Evolutionary conservation across 2,329 filamentous ascomycete genomes (phyloP), one percentile per base, ranked within the genome.

Genomic region (Trichoderma arundinaceum): DNA sequence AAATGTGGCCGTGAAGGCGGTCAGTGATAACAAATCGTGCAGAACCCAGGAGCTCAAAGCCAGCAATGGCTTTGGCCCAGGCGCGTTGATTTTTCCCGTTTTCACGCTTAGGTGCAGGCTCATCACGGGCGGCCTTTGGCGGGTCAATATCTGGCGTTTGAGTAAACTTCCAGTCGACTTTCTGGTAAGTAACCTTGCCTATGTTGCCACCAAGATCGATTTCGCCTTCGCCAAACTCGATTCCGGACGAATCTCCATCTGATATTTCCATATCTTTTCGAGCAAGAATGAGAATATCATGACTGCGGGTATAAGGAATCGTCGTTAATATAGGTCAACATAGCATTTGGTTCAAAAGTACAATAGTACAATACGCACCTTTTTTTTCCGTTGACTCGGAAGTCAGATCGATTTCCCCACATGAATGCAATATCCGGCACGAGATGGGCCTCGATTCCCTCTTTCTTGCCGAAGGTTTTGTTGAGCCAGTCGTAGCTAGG

Each of bases 391-490:
- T 62, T 62, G 48, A 62, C 59, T 33, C 59, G 33, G 6, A 62
- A 62, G 49, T 62, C 59, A 19, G 59, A 53, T 62, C 59, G 48
- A 43, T 62, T 62, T 28, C 59, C 59, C 59, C 59, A 62, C 59
- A 62, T 62, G 48, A 62, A 62, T 22, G 59, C 59, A 53, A 62
- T 62, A 32, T 62, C 59, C n/a, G 59, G 59, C 2, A 62, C 59
- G 13, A 62, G 59, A 44, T 52, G 44, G 28, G 48, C 53, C 28
- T 62, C 38, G 15, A 62, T 62, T 4, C 59, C 59, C 15, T 51
- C 44, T 28, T 43, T 62, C 19, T 62, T 38, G 38, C 48, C 49
- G 38, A 62, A 62, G 1, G 59, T 62, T 15, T 62, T 53, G 35
- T 52, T 48, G 5, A 62, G 59, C 59, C 59, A 62, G 28, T 62